Conservation (phyloP, 2,329 filamentous ascomycete genomes). For the Rhinocladiella similis region DNA sequence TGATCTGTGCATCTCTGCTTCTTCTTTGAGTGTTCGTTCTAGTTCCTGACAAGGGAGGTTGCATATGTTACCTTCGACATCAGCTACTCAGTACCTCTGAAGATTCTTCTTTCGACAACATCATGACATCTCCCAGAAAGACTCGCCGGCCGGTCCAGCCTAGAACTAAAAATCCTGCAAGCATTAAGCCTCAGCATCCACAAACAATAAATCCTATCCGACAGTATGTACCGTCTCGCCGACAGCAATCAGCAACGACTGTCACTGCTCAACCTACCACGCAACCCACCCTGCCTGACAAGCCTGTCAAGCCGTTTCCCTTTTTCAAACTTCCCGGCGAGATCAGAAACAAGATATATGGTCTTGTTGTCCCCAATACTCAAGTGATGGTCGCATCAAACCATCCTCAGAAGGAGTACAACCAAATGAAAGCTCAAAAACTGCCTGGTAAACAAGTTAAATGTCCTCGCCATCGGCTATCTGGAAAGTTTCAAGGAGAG, state of each 20-base stretch:
- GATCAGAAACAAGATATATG: conserved; percentile 69
- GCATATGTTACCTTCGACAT: background rate
- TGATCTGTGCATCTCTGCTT: background rate
- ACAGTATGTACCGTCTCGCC: background rate
- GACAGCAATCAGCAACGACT: background rate
- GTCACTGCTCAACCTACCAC: background rate
- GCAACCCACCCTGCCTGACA: background rate
- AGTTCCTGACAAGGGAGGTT: background rate
- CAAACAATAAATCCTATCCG: background rate
- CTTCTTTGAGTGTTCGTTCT: background rate
- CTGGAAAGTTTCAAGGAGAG: conserved; percentile 4
- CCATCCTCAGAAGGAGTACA: conserved; percentile 26
- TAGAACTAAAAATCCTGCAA: background rate
- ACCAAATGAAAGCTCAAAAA: conserved; percentile 11
- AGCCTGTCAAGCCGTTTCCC: conserved; percentile 46
- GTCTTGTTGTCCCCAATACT: conserved; percentile 54
- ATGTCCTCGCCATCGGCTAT: conserved; percentile 21
- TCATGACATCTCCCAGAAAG: background rate
- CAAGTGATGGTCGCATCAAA: conserved; percentile 20
- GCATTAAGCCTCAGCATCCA: background rate
- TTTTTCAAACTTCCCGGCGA: conserved; percentile 71
- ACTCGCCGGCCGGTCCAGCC: conserved; percentile 13
- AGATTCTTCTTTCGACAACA: no score
- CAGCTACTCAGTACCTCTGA: no score
- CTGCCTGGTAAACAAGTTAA: conserved; percentile 13